phyloP scores from a whole-genome alignment of 495 filamentous ascomycete genomes.

The Bathelium albidoporum region DNA sequence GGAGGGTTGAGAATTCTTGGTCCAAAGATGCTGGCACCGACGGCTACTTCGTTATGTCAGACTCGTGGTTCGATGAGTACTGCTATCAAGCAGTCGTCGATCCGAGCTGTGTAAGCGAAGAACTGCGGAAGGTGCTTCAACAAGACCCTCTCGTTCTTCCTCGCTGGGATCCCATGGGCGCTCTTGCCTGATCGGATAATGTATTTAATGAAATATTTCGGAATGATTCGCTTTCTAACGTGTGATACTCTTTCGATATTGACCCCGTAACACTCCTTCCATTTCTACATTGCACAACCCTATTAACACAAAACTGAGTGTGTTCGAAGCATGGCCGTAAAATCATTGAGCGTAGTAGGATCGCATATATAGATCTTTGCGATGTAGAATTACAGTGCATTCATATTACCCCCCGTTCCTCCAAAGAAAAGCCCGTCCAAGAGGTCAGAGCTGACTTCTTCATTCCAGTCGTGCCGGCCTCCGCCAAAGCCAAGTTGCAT shows the following conservation, averaged over 20 bases:
- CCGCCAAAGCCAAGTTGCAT: conserved; percentile 31
- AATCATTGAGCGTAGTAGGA: neutral
- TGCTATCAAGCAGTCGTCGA: conserved; percentile 82
- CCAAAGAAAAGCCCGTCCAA: conserved; percentile 94
- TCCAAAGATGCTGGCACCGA: conserved; percentile 53
- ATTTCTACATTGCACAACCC: neutral
- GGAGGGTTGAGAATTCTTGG: conserved; percentile 84
- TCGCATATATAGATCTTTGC: neutral
- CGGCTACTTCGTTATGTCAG: conserved; percentile 81
- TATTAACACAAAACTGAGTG: no score
- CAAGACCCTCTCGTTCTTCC: conserved; percentile 61
- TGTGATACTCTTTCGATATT: neutral
- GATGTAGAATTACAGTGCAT: neutral
- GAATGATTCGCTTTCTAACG: no score
- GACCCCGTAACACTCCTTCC: neutral
- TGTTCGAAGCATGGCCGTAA: neutral
- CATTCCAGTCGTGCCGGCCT: conserved; percentile 68
- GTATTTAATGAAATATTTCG: neutral
- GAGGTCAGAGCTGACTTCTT: conserved; percentile 68
- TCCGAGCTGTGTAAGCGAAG: conserved; percentile 52
- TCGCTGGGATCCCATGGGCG: conserved; percentile 84
- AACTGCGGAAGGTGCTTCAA: conserved; percentile 56
- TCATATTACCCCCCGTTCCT: conserved; percentile 5
- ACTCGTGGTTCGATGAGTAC: conserved; percentile 81
- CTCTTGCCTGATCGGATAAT: conserved; percentile 46